Percentiles rank a stretch among this genome's conserved stretches.
These are phyloP conservation scores for Prunus salicina DNA, from an alignment of 306 rosid species.

Conservation along the genomic window DNA sequence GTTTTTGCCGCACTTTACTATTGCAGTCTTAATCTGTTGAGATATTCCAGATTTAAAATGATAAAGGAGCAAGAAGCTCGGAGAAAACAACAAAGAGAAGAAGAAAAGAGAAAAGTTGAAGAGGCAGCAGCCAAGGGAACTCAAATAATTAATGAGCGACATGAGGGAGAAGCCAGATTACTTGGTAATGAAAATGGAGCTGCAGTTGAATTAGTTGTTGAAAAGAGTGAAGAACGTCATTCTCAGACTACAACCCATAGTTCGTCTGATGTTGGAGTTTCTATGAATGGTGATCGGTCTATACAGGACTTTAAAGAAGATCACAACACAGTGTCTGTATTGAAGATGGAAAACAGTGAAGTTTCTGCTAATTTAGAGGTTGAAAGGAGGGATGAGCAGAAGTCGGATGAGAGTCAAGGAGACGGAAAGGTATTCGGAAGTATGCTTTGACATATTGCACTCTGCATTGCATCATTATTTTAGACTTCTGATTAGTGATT, in stretches of 20 bases:
- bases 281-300: slow-evolving; percentile 52
- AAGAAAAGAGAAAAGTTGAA: slow-evolving; percentile 62
- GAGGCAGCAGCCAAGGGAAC: slow-evolving; percentile 51
- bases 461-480: background rate
- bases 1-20: slow-evolving; percentile 3
- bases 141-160: slow-evolving; percentile 28
- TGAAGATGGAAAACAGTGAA: slow-evolving; percentile 35
- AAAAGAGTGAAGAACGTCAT: slow-evolving; percentile 32
- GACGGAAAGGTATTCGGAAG: slow-evolving; percentile 46
- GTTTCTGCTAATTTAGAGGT: slow-evolving; percentile 32
- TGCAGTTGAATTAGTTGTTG: slow-evolving; percentile 30
- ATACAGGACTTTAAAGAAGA: slow-evolving; percentile 39
- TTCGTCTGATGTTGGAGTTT: slow-evolving; percentile 43
- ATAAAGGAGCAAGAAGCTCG: slow-evolving; percentile 82
- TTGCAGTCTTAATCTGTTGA: slow-evolving; percentile 20
- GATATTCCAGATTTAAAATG: slow-evolving; percentile 66
- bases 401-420: slow-evolving; percentile 21
- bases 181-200: slow-evolving; percentile 35
- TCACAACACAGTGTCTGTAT: slow-evolving; percentile 31
- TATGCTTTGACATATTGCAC: background rate
- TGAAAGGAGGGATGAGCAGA: slow-evolving; percentile 29
- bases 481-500: background rate
- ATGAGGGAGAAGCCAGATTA: slow-evolving; percentile 29
- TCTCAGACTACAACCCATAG: slow-evolving; percentile 28
- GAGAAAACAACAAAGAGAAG: slow-evolving; percentile 64